These are phyloP conservation scores for Linaria vulgaris DNA, from an alignment of 257 asterid genomes.

Conservation along the genomic window DNA sequence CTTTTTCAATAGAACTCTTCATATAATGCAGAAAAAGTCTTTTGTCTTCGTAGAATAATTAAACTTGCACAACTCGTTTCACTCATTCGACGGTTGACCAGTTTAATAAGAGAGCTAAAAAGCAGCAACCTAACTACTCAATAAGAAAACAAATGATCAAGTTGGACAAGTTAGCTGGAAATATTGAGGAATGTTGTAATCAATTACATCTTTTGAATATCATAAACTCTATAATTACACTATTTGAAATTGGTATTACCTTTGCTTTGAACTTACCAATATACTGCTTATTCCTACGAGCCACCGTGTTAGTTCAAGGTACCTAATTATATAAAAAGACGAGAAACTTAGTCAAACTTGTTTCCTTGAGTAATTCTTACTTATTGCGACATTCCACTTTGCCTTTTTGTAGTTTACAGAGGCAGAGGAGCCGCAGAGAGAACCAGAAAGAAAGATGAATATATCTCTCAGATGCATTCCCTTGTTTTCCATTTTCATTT, in stretches of 20 bases:
- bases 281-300: background rate
- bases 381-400: background rate
- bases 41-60: background rate
- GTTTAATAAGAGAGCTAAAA: background rate
- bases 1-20: background rate
- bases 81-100: background rate
- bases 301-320: too few species aligned
- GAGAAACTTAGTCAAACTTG: too few species aligned
- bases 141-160: background rate
- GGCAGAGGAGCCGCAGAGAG: background rate
- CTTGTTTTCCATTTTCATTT: constrained; percentile 15
- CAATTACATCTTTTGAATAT: background rate
- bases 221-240: background rate
- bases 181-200: too few species aligned
- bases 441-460: background rate
- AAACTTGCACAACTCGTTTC: background rate
- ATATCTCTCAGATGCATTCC: background rate
- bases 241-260: background rate
- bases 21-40: background rate
- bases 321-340: too few species aligned
- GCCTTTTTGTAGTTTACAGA: background rate
- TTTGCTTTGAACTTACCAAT: background rate
- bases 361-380: background rate
- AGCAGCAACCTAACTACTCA: background rate
- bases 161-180: background rate